Evolutionary conservation across 2,329 filamentous ascomycete species (phyloP).

Genomic region (Neophaeococcomyces mojaviensis): DNA sequence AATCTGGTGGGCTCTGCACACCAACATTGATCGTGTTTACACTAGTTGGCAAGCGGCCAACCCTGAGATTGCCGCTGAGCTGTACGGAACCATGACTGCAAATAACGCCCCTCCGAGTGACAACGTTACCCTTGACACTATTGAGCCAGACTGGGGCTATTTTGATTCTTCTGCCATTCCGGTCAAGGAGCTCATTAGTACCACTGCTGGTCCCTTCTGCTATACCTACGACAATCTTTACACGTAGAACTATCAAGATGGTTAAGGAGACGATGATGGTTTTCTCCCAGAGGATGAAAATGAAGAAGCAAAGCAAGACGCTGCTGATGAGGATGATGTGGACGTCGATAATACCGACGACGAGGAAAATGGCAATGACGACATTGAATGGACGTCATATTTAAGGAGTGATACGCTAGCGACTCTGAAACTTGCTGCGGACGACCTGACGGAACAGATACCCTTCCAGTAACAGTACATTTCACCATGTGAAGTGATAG

Average conservation of each 20-base stretch:
- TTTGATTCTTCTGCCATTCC: constrained; percentile 14
- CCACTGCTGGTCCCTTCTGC: constrained; percentile 23
- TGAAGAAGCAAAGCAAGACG: too few relatives aligned
- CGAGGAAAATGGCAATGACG: too few relatives aligned
- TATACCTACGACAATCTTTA: constrained; percentile 20
- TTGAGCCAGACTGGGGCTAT: constrained; percentile 21
- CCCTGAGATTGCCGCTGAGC: constrained; percentile 15
- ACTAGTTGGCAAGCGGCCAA: constrained; percentile 21
- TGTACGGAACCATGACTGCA: constrained; percentile 20
- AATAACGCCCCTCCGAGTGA: constrained; percentile 19
- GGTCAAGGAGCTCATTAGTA: constrained; percentile 21
- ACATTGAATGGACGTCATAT: too few relatives aligned
- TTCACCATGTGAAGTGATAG: too few relatives aligned
- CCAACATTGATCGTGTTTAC: constrained; percentile 23
- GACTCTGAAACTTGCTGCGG: too few relatives aligned
- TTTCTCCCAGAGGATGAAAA: too few relatives aligned
- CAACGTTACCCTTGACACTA: constrained; percentile 20
- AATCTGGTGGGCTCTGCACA: constrained; percentile 23
- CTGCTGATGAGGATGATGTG: too few relatives aligned
- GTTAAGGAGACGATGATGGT: too few relatives aligned
- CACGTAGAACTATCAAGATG: background rate
- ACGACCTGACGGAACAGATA: too few relatives aligned
- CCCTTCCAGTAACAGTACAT: too few relatives aligned
- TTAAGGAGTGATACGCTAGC: too few relatives aligned
- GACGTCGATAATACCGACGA: too few relatives aligned